Evolutionary conservation across 1,284 basidiomycete genomes (phyloP), one percentile per base, ranked within the genome.

Genomic region (Microbotryum silenes-acaulis): DNA sequence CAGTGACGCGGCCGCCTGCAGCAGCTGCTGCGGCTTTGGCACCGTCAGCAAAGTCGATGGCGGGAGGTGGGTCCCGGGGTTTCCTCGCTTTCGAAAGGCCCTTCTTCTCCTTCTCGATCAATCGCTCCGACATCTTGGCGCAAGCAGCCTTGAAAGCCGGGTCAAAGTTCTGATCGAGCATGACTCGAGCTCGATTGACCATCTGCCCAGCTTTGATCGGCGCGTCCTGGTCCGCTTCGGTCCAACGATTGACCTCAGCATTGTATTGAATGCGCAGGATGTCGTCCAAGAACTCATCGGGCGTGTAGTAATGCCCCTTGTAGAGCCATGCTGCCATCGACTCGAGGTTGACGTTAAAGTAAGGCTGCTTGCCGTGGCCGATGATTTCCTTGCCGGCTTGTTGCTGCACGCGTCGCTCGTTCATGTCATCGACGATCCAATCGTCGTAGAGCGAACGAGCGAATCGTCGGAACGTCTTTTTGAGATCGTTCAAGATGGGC

Each of bases 391-490:
- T 44, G 73, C 68, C 29, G 53, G 68, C 69, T 53, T 72, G 69
- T 18, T 72, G 72, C 45, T 72, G 68, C 49, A 60, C 57, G 63
- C 64, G 72, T 2, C 71, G 70, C 62, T 74, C 75, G 27, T 69
- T 65, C 50, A 73, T 70, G 60, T 74, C 75, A 44, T 76, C 72
- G 45, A 70, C 66, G n/a, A 69, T 64, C 63, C 76, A 70, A 55
- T 77, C 75, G 65, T 74, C 91, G 72, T 81, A 83, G 50, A 90
- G 88, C 49, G 83, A 79, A 74, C 91, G 88, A 0, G 85, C 89
- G 72, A 96, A 94, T 68, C 89, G 82, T 78, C 91, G 91, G 77
- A 89, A 94, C 77, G 94, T 93, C 74, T 91, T 84, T 78, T 91
- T 91, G 68, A 99, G 78, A 74, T 97, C 92, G 2, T 82, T 83